These are phyloP conservation scores for Rhododendron kiyosumense DNA, from an alignment of 148 eudicot genomes.

Conservation along the genomic window DNA sequence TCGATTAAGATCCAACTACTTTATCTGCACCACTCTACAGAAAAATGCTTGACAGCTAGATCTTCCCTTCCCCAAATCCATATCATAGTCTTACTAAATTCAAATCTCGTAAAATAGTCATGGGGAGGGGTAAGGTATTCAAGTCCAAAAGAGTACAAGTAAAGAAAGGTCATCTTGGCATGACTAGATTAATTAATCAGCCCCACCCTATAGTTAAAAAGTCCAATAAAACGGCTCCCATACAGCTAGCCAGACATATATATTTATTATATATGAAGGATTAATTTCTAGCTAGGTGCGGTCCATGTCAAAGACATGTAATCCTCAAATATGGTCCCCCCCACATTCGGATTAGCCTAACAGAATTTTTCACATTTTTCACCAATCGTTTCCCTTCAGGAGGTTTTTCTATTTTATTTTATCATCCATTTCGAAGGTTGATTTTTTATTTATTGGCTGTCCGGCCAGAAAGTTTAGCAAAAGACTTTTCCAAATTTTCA, in stretches of 20 bases:
- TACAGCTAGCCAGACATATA: not conserved
- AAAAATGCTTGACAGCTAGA: too few relatives aligned
- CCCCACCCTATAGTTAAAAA: slow-evolving; percentile 4
- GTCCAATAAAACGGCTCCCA: slow-evolving; percentile 16
- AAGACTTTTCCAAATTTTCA: too few relatives aligned
- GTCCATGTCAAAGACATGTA: not conserved
- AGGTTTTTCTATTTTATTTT: too few relatives aligned
- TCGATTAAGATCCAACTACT: too few relatives aligned
- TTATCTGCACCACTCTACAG: too few relatives aligned
- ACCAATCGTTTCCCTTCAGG: not conserved
- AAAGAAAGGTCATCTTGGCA: not conserved
- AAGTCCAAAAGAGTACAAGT: not conserved
- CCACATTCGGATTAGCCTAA: not conserved
- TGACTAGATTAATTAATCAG: not conserved
- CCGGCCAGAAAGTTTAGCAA: too few relatives aligned
- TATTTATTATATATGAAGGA: not conserved
- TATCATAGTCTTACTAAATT: not conserved
- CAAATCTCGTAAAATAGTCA: not conserved
- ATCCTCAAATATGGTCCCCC: not conserved
- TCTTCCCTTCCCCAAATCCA: not conserved
- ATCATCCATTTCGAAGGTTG: not conserved
- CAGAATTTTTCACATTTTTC: not conserved
- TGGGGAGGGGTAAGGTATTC: not conserved
- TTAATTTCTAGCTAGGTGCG: not conserved
- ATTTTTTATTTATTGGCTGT: not conserved